A percentile compares a stretch with the other conserved stretches of the same genome.
These are phyloP conservation scores for Hyaloscypha bicolor DNA, from an alignment of 495 filamentous ascomycete species.

Conservation along the genomic window DNA sequence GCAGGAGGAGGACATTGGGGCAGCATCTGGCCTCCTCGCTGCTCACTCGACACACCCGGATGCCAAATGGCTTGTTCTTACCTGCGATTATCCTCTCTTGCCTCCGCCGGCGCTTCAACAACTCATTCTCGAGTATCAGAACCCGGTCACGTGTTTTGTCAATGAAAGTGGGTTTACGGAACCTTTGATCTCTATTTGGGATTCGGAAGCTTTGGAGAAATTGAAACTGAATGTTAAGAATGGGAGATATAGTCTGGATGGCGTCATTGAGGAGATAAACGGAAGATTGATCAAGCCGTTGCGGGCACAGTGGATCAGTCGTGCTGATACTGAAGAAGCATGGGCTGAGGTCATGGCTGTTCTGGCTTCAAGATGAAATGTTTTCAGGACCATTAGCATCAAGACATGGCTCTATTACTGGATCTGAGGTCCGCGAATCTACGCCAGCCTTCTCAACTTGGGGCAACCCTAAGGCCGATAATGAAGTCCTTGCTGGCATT, in stretches of 20 bases:
- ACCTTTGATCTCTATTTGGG: constrained; percentile 33
- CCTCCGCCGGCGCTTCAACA: constrained; percentile 27
- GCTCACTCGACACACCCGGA: constrained; percentile 28
- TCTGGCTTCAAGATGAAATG: too few species aligned
- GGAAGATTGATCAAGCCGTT: constrained; percentile 28
- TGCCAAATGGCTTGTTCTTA: constrained; percentile 33
- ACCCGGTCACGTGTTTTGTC: constrained; percentile 31
- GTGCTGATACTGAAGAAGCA: constrained; percentile 33
- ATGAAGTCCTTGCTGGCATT: too few species aligned
- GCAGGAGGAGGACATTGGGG: constrained; percentile 27
- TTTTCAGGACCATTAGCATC: too few species aligned
- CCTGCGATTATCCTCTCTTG: constrained; percentile 34
- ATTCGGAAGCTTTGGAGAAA: constrained; percentile 16
- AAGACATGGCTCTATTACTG: too few species aligned
- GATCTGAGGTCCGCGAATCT: too few species aligned
- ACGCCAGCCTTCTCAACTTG: too few species aligned
- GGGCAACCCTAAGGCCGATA: too few species aligned
- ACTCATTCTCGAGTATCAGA: constrained; percentile 20
- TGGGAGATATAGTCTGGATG: constrained; percentile 25
- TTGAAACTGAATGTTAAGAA: constrained; percentile 26
- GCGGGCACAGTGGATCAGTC: constrained; percentile 34
- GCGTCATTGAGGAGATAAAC: constrained; percentile 25
- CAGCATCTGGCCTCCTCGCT: constrained; percentile 32
- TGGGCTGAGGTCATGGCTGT: constrained; percentile 20
- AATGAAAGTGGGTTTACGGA: constrained; percentile 31